Base-by-base conservation (phyloP, 1,139 yeast genomes). In the Scheffersomyces quercinus region DNA sequence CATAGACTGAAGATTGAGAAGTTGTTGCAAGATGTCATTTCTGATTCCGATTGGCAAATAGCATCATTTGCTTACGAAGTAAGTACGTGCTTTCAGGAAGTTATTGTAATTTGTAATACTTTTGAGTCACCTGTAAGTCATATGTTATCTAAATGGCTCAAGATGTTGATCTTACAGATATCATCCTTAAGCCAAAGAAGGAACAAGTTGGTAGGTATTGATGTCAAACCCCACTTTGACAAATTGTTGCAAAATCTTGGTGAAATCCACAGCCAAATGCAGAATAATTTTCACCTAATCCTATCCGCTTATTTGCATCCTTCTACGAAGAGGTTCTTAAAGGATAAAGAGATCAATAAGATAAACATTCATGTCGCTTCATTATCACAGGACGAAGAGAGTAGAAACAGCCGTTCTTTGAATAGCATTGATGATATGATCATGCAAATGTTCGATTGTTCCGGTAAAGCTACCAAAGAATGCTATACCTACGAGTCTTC, bases 291-390 rank as follows among this genome's bases (percentile, higher is more conserved):
- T 6, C 58, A 55, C 35, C 42, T 64, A 24, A 34, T 51, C 1
- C 28, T 60, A 4, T 48, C 67, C 4, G 51, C 60, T 16, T 64
- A 63, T 46, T 49, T 64, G 34, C 64, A 62, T 43, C 67, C 68
- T 9, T 51, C 62, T 7, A 58, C 66, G 6, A 56, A 60, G 39
- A 53, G 63, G 39, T 62, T 51, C 38, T 49, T 63, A 33, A 55
- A 52, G 38, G 59, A 56, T 9, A 42, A 44, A 8, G 59, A 60
- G 29, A 51, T 63, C 11, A 52, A 47, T 13, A 15, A 31, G 11
- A 35, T 43, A 7, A 43, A 40, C 33, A 24, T 14, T n/a, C 26
- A 16, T 6, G 40, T 39, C 12, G 44, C 29, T 14, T 14, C 24
- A n/a, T 16, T 36, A 8, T 37, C 35, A 28, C 30, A 37, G 41